These are phyloP conservation scores for Solanum medicagineum DNA, from an alignment of 257 asterid species.

Conservation along the genomic window DNA sequence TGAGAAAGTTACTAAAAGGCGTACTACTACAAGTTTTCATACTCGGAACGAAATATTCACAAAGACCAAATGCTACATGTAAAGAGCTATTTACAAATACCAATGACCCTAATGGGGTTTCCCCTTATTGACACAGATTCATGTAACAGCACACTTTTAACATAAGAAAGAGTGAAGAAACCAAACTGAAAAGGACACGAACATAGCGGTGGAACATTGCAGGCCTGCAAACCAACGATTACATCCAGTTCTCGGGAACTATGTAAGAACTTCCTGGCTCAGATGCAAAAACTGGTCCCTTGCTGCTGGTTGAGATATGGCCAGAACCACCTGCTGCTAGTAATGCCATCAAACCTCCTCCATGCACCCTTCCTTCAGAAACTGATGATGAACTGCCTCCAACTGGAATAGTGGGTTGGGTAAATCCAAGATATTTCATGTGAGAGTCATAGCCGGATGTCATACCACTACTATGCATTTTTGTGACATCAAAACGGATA, in stretches of 20 bases:
- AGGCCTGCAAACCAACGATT: neutral
- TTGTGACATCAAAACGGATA: constrained; percentile 14
- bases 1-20: neutral
- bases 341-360: constrained; percentile 74
- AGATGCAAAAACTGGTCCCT: constrained; percentile 19
- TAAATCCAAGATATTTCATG: constrained; percentile 14
- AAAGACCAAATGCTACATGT: neutral
- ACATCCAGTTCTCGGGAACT: no score
- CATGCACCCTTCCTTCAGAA: constrained; percentile 95
- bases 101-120: constrained; percentile 3
- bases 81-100: constrained; percentile 9
- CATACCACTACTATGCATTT: constrained; percentile 13
- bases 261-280: constrained; percentile 7
- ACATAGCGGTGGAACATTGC: neutral
- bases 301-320: constrained; percentile 18
- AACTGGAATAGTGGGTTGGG: constrained; percentile 15
- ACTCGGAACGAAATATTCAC: neutral
- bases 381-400: constrained; percentile 24
- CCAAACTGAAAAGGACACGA: neutral
- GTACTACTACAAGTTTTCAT: neutral
- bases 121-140: constrained; percentile 32
- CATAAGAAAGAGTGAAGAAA: neutral
- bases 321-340: constrained; percentile 24
- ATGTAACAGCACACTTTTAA: neutral
- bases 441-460: constrained; percentile 12